Evolutionary conservation across 1,139 yeast species (phyloP), one percentile per base, ranked within the genome.

Genomic region (Protomyces inouyei): DNA sequence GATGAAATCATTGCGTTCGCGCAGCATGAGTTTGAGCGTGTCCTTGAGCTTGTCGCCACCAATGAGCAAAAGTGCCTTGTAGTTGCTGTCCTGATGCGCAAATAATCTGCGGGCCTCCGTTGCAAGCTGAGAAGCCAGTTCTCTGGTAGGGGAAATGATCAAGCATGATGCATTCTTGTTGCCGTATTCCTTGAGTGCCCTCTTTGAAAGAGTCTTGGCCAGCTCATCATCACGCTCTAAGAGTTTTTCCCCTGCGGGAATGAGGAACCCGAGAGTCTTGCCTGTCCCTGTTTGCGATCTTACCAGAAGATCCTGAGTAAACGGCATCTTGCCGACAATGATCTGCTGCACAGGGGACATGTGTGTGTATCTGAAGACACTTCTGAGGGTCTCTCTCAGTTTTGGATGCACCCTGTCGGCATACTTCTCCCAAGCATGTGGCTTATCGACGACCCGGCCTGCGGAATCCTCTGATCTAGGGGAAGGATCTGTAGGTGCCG

Each of bases 271-370:
- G 61, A 91, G 78, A 0, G 97, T 89, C 74, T 90, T 90, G 77
- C 97, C 97, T 8, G 96, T 87, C 70, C 97, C 97, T 0, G 97
- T 90, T 55, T 96, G 96, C 0, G 97, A 96, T 78, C 96, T 87
- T 0, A 95, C 95, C 65, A 90, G 79, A 56, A 90, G 73, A 72
- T 90, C 96, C 16, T 35, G 40, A 23, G 54, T 28, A 16, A 60
- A 43, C 21, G 64, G 64, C 59, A 60, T 54, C 43, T 28, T 18
- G 18, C 54, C 51, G 16, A 55, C 25, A 21, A 60, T 60, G 6
- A 54, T 38, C n/a, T 40, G 59, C 52, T 60, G 64, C 16, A 60
- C 64, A 14, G 54, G 46, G 18, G 64, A 35, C 35, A 60, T 43
- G 12, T 36, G 37, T 16, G 45, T 16, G 21, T 54, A 60, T 35